phyloP scores from a whole-genome alignment of 495 filamentous ascomycete genomes.

The Tuber microsphaerosporum region DNA sequence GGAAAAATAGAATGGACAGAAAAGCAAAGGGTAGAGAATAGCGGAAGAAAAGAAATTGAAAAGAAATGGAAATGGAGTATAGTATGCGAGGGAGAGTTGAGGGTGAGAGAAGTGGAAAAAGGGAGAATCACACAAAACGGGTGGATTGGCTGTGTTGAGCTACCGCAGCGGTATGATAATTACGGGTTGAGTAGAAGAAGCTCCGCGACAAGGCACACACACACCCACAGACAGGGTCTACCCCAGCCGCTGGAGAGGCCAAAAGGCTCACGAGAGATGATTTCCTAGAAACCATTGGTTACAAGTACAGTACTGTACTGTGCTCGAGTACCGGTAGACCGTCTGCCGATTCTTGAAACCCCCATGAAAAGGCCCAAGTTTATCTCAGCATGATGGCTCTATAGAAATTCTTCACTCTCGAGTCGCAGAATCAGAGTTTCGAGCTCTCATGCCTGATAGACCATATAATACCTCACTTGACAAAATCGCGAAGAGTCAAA shows the following conservation, averaged over 20 bases:
- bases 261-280: neutral
- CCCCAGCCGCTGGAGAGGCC: neutral
- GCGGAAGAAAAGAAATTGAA: neutral
- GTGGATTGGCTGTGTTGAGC: slow-evolving; percentile 3
- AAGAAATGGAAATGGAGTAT: no score
- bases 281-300: neutral
- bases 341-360: neutral
- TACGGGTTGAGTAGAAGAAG: neutral
- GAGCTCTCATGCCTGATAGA: neutral
- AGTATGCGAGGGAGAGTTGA: neutral
- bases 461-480: neutral
- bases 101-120: neutral
- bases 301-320: no score
- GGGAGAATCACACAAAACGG: neutral
- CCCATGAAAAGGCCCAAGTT: neutral
- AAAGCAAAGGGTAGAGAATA: neutral
- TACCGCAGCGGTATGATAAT: no score
- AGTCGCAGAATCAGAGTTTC: neutral
- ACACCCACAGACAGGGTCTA: neutral
- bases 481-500: neutral
- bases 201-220: neutral
- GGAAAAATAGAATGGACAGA: neutral
- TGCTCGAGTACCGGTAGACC: no score
- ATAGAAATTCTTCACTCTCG: neutral
- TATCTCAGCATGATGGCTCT: neutral